Evolutionary conservation across 2,329 filamentous ascomycete genomes (phyloP).

Genomic region (Polychaeton citri): DNA sequence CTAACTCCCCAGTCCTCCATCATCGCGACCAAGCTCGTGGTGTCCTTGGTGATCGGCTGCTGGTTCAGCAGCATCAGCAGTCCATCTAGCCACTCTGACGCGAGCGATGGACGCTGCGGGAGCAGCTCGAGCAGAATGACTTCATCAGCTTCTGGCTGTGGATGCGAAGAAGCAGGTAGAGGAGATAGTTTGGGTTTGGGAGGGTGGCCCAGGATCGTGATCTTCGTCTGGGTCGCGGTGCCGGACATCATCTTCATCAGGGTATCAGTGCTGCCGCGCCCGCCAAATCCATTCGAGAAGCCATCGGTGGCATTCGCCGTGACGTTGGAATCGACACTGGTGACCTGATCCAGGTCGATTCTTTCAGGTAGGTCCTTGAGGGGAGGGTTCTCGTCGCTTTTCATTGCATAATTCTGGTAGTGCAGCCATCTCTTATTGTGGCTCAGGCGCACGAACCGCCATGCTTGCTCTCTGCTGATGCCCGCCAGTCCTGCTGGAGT

Average conservation of each 20-base stretch:
- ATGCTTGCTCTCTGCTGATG: constrained; percentile 36
- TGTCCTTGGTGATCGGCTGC: constrained; percentile 92
- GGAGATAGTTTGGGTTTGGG: constrained; percentile 17
- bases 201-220: constrained; percentile 72
- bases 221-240: constrained; percentile 50
- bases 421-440: constrained; percentile 85
- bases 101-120: constrained; percentile 65
- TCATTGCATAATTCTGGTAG: constrained; percentile 68
- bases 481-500: constrained; percentile 33
- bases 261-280: constrained; percentile 11
- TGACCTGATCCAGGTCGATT: constrained; percentile 76
- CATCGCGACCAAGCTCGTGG: constrained; percentile 73
- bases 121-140: constrained; percentile 68
- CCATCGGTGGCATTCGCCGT: constrained; percentile 41
- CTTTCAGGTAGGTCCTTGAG: constrained; percentile 65
- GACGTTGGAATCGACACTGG: constrained; percentile 87
- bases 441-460: constrained; percentile 77
- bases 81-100: constrained; percentile 94
- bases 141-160: constrained; percentile 33
- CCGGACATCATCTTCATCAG: constrained; percentile 7
- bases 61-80: constrained; percentile 90
- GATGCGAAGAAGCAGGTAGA: constrained; percentile 16
- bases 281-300: constrained; percentile 31
- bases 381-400: constrained; percentile 46
- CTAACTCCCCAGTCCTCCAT: constrained; percentile 86